Evolutionary conservation across 345 rosid genomes (phyloP), one percentile per base, ranked within the genome.

Genomic region (Gossypium turneri): DNA sequence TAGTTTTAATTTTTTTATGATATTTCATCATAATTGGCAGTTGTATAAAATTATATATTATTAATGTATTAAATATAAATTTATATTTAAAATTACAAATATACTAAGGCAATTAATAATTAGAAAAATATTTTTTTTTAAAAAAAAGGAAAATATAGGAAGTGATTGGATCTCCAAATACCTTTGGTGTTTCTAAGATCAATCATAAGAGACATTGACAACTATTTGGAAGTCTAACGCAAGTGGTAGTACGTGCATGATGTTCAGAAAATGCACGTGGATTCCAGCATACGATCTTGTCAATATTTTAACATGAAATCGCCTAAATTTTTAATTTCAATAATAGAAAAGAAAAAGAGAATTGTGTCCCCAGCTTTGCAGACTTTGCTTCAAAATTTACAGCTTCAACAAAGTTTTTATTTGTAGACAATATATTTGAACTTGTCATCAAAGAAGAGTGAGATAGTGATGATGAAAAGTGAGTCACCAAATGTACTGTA

Each of bases 241-340:
- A 47, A 47, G 71, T 67, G 71, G 70, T 10, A n/a, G 41, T 59
- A 59, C 71, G 55, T 67, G 56, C 60, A 56, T 56, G 60, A 11
- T 67, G 38, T 13, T 67, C 71, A 47, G 55, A 67, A 67, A n/a
- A 67, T 47, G 71, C 71, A 67, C 55, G 71, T 67, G 71, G 56
- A 67, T 67, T 67, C 47, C 71, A 67, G 71, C 56, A 5, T 45
- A 12, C 4, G 3, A 27, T 22, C 34, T 44, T 44, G 17, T 65
- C 70, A 44, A 65, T 17, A 2, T 38, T 17, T 64, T 12, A 41
- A 64, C 24, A 63, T n/a, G 25, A 64, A 9, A 41, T 34, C 41
- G 41, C 41, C 41, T 4, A 34, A 4, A 34, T 4, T 34, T 34
- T 34, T 34, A 34, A 34, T 34, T 34, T 5, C 41, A 34, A 34